A percentile compares a stretch with the other conserved stretches of the same genome.
These are phyloP conservation scores for Bimuria novae-zelandiae DNA, from an alignment of 2,329 filamentous ascomycete species.

Conservation along the genomic window DNA sequence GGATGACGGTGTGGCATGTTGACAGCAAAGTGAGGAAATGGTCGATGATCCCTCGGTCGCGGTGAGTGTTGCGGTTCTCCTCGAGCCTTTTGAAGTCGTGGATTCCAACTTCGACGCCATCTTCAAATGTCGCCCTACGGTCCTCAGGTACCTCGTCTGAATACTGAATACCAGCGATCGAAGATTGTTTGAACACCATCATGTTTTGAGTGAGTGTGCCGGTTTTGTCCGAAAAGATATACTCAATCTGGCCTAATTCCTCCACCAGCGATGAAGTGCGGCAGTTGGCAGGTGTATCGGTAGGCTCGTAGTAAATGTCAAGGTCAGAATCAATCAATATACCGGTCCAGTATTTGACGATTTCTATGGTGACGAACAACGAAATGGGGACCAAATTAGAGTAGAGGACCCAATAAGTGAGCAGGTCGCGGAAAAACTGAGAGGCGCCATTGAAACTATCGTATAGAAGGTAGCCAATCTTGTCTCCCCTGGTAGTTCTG, in stretches of 20 bases:
- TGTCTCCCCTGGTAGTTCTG: constrained; percentile 63
- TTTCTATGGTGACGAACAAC: constrained; percentile 94
- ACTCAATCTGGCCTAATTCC: constrained; percentile 96
- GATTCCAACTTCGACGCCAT: constrained; percentile 77
- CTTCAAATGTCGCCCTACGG: constrained; percentile 75
- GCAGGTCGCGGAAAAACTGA: constrained; percentile 90
- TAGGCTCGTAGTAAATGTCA: constrained; percentile 96
- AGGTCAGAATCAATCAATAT: constrained; percentile 96
- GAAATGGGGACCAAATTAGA: constrained; percentile 96
- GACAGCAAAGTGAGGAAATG: constrained; percentile 87
- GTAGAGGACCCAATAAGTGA: constrained; percentile 98
- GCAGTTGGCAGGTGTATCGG: constrained; percentile 92
- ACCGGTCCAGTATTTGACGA: constrained; percentile 98
- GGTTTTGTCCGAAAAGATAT: constrained; percentile 98
- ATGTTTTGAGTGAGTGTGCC: constrained; percentile 96
- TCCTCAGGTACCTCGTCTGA: constrained; percentile 92
- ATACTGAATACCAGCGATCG: constrained; percentile 92
- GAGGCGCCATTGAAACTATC: constrained; percentile 64
- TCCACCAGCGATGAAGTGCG: constrained; percentile 95
- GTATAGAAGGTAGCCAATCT: constrained; percentile 75
- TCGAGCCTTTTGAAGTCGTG: constrained; percentile 80
- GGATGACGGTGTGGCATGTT: constrained; percentile 97
- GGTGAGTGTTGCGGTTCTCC: constrained; percentile 69
- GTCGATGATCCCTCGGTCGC: constrained; percentile 66
- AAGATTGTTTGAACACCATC: constrained; percentile 98